Base-by-base conservation (phyloP, 805 yeast species). In the Teunomyces barrocoloradensis region DNA sequence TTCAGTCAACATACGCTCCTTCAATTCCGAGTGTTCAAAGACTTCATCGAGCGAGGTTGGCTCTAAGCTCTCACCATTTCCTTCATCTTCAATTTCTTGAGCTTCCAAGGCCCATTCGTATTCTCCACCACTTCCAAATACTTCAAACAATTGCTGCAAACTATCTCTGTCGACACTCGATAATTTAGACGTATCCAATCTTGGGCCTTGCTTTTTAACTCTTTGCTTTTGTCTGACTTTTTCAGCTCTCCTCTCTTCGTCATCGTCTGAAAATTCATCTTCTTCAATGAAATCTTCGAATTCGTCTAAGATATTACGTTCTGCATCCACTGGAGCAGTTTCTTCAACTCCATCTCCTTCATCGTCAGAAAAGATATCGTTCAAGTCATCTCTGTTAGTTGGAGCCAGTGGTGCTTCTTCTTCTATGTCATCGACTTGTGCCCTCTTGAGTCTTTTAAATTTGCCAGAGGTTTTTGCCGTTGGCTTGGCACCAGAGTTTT, bases 81-180 rank as follows among this genome's bases (percentile, higher is more conserved):
- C 81, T 23, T 71, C 80, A 43, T 78, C 84, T 55, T 79, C 85
- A 47, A 74, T 77, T 51, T 80, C 82, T 68, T 91, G 97, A 25
- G 89, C 94, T 60, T 89, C 97, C 46, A 94, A 74, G 10, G 99
- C 99, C 98, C 99, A 94, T 48, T 89, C 97, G 66, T 94, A 94
- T 61, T 92, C 97, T 53, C 84, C 90, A 44, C 99, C 99, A 65
- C 90, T 95, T 54, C 99, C 99, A 63, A 94, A 94, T 11, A 94
- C 89, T 64, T 94, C 99, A 60, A 84, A 90, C 61, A 94, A 80
- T 66, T 92, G 97, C 60, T 89, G 94, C 53, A 92, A 80, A 63
- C 89, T 88, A 58, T 94, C 98, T 46, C 94, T 85, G 57, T 94
- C 96, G 70, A 59, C 88, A 78, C 52, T 80, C 0, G 85, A 75